Percentiles rank a stretch among this genome's conserved stretches.
Conservation (phyloP, 768 basidiomycete genomes). For the Chiua virens region DNA sequence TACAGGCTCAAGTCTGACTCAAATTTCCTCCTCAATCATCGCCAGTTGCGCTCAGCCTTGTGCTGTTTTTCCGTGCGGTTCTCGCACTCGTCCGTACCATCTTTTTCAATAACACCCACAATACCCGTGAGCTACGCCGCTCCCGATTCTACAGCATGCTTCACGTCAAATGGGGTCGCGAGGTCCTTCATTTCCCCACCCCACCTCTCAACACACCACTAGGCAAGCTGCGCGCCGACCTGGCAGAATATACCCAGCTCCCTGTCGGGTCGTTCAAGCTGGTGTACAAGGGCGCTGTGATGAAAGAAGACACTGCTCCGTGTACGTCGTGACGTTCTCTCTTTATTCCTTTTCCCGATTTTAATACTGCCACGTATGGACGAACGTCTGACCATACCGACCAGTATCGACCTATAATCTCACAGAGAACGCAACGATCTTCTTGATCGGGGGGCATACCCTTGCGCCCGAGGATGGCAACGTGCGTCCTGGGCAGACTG, state of each 20-base stretch:
- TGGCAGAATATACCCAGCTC: conserved; percentile 77
- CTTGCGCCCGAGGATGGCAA: conserved; percentile 17
- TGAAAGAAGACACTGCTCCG: conserved; percentile 76
- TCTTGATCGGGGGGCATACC: conserved; percentile 57
- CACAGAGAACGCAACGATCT: conserved; percentile 64
- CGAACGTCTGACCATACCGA: no score
- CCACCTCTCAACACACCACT: conserved; percentile 62
- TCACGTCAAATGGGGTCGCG: conserved; percentile 51
- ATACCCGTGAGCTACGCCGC: conserved; percentile 3
- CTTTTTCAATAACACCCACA: neutral
- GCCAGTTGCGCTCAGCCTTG: conserved; percentile 33
- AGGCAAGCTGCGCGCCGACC: conserved; percentile 51
- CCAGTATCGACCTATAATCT: conserved; percentile 77
- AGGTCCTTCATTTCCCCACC: conserved; percentile 51
- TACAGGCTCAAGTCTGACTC: neutral
- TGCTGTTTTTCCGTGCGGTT: conserved; percentile 31
- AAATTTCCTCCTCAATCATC: no score
- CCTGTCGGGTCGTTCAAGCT: conserved; percentile 75
- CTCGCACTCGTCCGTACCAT: conserved; percentile 19
- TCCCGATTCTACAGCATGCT: conserved; percentile 33
- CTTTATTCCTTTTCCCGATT: conserved; percentile 2
- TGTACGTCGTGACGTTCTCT: conserved; percentile 39
- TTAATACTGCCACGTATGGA: neutral
- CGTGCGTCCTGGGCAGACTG: conserved; percentile 15
- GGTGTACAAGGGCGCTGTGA: conserved; percentile 86